Evolutionary conservation across 2,329 filamentous ascomycete genomes (phyloP).

Genomic region (Colletotrichum musae): DNA sequence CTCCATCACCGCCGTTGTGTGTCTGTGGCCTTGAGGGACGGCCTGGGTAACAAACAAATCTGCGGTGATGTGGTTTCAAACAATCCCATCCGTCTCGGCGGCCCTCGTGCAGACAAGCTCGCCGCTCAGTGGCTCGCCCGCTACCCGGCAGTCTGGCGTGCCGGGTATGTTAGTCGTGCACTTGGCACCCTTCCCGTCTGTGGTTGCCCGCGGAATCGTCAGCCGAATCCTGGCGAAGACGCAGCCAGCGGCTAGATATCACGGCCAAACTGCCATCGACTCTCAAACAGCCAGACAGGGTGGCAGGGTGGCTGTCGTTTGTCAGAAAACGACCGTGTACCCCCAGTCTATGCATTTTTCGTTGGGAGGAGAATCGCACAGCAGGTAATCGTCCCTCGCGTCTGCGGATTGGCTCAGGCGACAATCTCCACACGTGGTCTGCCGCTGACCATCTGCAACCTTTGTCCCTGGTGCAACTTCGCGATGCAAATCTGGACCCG

Average conservation of each 20-base stretch:
- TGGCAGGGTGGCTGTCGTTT: background rate
- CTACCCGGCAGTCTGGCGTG: conserved; percentile 30
- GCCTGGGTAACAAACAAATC: conserved; percentile 1
- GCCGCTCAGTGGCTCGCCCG: conserved; percentile 37
- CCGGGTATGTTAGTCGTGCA: conserved; percentile 12
- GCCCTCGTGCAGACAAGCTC: conserved; percentile 39
- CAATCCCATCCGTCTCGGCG: conserved; percentile 22
- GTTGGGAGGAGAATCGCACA: conserved; percentile 15
- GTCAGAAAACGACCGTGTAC: background rate
- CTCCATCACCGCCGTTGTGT: conserved; percentile 16
- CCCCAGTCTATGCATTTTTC: conserved; percentile 3
- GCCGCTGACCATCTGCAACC: conserved; percentile 15
- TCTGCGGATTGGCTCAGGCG: conserved; percentile 27
- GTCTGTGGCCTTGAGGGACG: background rate
- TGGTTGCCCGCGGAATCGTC: conserved; percentile 26
- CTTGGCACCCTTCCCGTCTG: conserved; percentile 16
- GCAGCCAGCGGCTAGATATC: conserved; percentile 26
- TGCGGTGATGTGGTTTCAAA: conserved; percentile 33
- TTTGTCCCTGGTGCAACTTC: conserved; percentile 30
- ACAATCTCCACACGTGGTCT: conserved; percentile 28
- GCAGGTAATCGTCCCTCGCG: background rate
- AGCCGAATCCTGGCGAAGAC: conserved; percentile 34
- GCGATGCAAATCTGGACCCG: conserved; percentile 22
- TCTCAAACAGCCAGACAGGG: background rate
- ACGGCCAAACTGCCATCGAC: conserved; percentile 6